These are phyloP conservation scores for Thermothelomyces thermophilus DNA, from an alignment of 2,329 filamentous ascomycete species.

Conservation along the genomic window DNA sequence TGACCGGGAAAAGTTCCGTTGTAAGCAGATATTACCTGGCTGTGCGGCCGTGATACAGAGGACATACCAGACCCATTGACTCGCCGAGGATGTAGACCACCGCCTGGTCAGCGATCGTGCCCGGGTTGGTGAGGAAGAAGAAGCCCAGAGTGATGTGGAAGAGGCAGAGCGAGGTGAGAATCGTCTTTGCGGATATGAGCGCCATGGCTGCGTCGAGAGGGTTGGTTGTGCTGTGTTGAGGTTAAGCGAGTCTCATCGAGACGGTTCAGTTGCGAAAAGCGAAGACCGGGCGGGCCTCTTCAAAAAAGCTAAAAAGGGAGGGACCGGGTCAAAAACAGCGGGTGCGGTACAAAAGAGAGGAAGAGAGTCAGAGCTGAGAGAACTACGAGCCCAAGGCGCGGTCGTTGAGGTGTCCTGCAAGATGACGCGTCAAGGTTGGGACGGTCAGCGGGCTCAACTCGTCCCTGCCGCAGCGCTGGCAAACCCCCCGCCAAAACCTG, in stretches of 20 bases:
- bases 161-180: constrained; percentile 74
- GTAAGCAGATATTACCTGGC: constrained; percentile 1
- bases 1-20: neutral
- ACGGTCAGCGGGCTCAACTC: neutral
- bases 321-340: too few relatives aligned
- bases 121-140: constrained; percentile 72
- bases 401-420: too few relatives aligned
- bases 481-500: neutral
- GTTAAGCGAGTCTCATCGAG: neutral
- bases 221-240: neutral
- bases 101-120: constrained; percentile 67
- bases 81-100: constrained; percentile 77
- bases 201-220: constrained; percentile 51
- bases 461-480: neutral
- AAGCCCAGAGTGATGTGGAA: constrained; percentile 80
- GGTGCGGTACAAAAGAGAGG: neutral
- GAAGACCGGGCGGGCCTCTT: neutral
- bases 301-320: neutral
- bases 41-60: neutral
- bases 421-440: too few relatives aligned
- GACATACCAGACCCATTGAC: constrained; percentile 69
- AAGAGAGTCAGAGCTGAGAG: neutral
- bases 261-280: neutral
- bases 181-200: constrained; percentile 69
- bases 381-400: neutral